Conservation (phyloP, 805 yeast species). For the Lipomyces yamadae region DNA sequence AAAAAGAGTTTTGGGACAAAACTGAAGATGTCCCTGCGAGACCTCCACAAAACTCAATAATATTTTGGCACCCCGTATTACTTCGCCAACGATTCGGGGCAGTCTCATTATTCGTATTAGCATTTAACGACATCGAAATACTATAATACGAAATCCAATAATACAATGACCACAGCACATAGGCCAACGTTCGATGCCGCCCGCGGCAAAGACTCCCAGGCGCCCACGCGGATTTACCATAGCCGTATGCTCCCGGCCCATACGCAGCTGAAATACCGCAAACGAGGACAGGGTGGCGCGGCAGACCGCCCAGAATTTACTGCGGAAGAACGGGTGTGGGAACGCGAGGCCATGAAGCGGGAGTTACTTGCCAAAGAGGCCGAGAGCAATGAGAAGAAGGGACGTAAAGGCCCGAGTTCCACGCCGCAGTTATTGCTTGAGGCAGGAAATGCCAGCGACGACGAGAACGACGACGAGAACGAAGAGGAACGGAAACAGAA, state of each 20-base stretch:
- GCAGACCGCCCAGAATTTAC: conserved; percentile 38
- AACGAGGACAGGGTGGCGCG: conserved; percentile 45
- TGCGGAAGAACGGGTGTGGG: conserved; percentile 29
- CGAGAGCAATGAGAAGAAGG: conserved; percentile 33
- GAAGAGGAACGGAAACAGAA: conserved; percentile 22
- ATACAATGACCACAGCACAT: conserved; percentile 68
- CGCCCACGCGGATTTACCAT: conserved; percentile 56
- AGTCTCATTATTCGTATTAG: neutral
- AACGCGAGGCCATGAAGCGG: conserved; percentile 39
- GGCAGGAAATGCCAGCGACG: conserved; percentile 11
- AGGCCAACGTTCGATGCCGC: conserved; percentile 72
- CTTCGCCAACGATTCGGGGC: neutral
- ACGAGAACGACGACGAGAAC: conserved; percentile 18
- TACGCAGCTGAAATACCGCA: conserved; percentile 55
- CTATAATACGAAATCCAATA: neutral
- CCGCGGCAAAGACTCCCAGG: conserved; percentile 55
- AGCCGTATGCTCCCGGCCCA: conserved; percentile 62
- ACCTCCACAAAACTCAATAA: no score
- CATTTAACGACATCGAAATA: neutral
- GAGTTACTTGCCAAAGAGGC: conserved; percentile 40
- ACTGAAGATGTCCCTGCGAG: no score
- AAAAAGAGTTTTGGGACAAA: no score
- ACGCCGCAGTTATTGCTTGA: conserved; percentile 23
- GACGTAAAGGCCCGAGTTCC: conserved; percentile 6
- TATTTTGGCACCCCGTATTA: no score